Percentiles rank a stretch among this genome's conserved stretches.
Evolutionary conservation across 148 eudicot species (phyloP).

Genomic region (Dysphania ambrosioides): DNA sequence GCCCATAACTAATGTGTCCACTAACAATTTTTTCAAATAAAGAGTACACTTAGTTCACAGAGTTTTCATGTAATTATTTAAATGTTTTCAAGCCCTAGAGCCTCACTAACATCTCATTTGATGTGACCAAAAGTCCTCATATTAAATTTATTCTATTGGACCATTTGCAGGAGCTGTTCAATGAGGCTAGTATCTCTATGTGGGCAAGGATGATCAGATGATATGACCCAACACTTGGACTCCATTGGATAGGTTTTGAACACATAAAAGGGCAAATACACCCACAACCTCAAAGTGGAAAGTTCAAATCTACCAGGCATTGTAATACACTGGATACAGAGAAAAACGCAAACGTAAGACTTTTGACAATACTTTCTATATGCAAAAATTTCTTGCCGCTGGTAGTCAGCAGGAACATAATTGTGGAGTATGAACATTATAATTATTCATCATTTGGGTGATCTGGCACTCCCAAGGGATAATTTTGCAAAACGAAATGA

Average conservation of each 20-base stretch:
- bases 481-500: not conserved
- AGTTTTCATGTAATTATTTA: not conserved
- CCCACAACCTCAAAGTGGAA: not conserved
- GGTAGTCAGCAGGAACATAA: not conserved
- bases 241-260: not conserved
- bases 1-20: no score
- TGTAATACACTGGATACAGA: not conserved
- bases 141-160: not conserved
- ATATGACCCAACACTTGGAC: not conserved
- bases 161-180: not conserved
- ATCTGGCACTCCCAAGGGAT: not conserved
- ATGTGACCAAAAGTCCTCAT: not conserved
- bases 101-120: not conserved
- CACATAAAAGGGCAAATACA: not conserved
- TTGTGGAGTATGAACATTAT: not conserved
- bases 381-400: not conserved
- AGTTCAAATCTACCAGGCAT: constrained; percentile 1
- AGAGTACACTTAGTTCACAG: no score
- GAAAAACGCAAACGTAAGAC: not conserved
- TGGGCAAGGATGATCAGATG: not conserved
- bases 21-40: no score
- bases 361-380: not conserved
- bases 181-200: not conserved
- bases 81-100: not conserved
- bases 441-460: not conserved